Evolutionary conservation across 352 stramenopile species (phyloP).

Genomic region (Phytophthora pluvialis): DNA sequence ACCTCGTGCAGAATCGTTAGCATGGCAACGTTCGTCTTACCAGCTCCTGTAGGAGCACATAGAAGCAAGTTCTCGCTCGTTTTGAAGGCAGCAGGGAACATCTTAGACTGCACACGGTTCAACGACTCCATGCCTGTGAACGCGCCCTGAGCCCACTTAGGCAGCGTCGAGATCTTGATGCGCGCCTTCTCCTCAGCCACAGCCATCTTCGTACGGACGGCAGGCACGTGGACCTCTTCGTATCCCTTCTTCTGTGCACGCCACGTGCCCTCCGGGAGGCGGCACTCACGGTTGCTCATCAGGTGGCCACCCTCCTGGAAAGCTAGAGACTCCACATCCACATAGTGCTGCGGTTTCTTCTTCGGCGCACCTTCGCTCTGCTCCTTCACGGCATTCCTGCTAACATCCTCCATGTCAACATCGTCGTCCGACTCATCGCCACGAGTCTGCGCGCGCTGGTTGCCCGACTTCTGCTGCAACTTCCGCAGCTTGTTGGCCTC

Average conservation of each 20-base stretch:
- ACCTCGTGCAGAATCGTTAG: slow-evolving; percentile 99
- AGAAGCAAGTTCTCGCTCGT: slow-evolving; percentile 98
- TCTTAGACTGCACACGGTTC: slow-evolving; percentile 99
- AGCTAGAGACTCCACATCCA: slow-evolving; percentile 95
- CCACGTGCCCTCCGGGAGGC: slow-evolving; percentile 97
- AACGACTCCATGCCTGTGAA: slow-evolving; percentile 98
- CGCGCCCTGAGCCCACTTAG: slow-evolving; percentile 94
- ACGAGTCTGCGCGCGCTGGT: slow-evolving; percentile 15
- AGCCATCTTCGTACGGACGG: slow-evolving; percentile 85
- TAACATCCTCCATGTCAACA: slow-evolving; percentile 57
- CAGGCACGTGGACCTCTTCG: slow-evolving; percentile 99
- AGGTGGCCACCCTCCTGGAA: slow-evolving; percentile 96
- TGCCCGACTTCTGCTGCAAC: slow-evolving; percentile 61
- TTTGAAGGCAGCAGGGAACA: slow-evolving; percentile 93
- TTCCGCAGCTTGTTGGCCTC: slow-evolving; percentile 87
- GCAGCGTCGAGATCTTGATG: slow-evolving; percentile 93
- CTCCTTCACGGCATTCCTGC: slow-evolving; percentile 23
- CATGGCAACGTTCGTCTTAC: slow-evolving; percentile 99
- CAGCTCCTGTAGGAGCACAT: slow-evolving; percentile 98
- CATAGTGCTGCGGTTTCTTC: slow-evolving; percentile 83
- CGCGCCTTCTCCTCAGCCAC: slow-evolving; percentile 76
- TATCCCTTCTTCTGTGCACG: slow-evolving; percentile 97
- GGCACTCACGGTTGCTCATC: slow-evolving; percentile 99
- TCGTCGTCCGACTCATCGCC: slow-evolving; percentile 52
- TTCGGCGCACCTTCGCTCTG: slow-evolving; percentile 30